Percentiles rank a stretch among this genome's conserved stretches.
phyloP scores from a whole-genome alignment of 148 eudicot species.

The Bassia scoparia region DNA sequence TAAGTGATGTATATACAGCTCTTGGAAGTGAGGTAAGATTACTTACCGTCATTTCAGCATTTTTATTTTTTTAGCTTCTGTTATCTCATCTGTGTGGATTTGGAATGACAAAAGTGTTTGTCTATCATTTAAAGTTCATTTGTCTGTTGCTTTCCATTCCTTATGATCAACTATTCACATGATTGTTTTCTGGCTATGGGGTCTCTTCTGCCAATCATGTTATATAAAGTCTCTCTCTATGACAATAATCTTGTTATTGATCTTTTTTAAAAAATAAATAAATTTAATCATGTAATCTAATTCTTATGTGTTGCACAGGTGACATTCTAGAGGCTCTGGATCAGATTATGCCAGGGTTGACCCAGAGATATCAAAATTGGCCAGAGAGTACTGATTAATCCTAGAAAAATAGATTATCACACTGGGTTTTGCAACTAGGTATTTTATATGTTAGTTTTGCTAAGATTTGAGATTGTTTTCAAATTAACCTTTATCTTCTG shows the following conservation, averaged over 20 bases:
- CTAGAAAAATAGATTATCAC: constrained; percentile 91
- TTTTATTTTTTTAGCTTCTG: not conserved
- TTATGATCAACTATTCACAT: not conserved
- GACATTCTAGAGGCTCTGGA: constrained; percentile 96
- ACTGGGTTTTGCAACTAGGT: constrained; percentile 99
- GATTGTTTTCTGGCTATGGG: not conserved
- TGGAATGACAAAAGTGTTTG: not conserved
- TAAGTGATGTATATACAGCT: constrained; percentile 99
- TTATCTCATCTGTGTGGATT: not conserved
- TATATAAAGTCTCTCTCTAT: too few relatives aligned
- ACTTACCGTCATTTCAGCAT: not conserved
- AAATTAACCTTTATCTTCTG: constrained; percentile 12
- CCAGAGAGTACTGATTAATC: constrained; percentile 95
- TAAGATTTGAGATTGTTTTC: not conserved
- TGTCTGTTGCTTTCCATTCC: not conserved
- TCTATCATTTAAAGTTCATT: not conserved
- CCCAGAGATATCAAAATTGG: constrained; percentile 96
- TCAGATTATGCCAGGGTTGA: constrained; percentile 99
- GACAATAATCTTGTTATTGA: not conserved
- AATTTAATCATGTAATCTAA: not conserved
- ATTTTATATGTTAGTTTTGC: constrained; percentile 10
- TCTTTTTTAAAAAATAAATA: not conserved
- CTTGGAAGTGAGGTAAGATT: constrained; percentile 94
- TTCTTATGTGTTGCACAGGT: constrained; percentile 45
- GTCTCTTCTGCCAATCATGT: not conserved